Percentiles rank a stretch among this genome's conserved stretches.
Evolutionary conservation across 2,329 filamentous ascomycete species (phyloP).

Genomic region (Alternaria ventricosa): DNA sequence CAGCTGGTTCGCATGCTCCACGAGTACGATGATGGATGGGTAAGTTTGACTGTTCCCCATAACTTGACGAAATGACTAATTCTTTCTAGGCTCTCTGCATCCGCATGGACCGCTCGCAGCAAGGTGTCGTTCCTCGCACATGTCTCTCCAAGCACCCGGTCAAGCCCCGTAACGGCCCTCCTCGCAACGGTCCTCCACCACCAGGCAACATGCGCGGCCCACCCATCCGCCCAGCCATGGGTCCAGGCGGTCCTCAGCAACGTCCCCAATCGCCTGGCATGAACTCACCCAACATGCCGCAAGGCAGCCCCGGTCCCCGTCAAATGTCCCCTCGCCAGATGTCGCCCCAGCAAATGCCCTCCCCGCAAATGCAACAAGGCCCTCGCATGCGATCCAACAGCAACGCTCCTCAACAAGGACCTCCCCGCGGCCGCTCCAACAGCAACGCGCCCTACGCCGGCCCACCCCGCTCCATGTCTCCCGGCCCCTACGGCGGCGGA

Average conservation of each 20-base stretch:
- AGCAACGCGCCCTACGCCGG: slow-evolving; percentile 48
- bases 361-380: slow-evolving; percentile 15
- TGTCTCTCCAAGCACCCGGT: slow-evolving; percentile 92
- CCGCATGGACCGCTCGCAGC: slow-evolving; percentile 84
- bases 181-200: slow-evolving; percentile 51
- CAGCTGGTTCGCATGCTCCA: slow-evolving; percentile 88
- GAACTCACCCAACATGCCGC: slow-evolving; percentile 54
- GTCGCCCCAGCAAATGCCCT: slow-evolving; percentile 25
- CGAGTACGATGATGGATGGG: slow-evolving; percentile 98
- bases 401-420: slow-evolving; percentile 43
- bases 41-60: slow-evolving; percentile 57
- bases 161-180: slow-evolving; percentile 72
- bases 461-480: slow-evolving; percentile 48
- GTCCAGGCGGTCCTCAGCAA: slow-evolving; percentile 41
- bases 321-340: slow-evolving; percentile 34
- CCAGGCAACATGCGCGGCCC: slow-evolving; percentile 40
- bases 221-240: slow-evolving; percentile 39
- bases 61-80: background rate
- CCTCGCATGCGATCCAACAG: slow-evolving; percentile 44
- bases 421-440: slow-evolving; percentile 42
- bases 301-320: slow-evolving; percentile 45
- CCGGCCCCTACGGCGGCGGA: slow-evolving; percentile 48
- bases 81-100: slow-evolving; percentile 79
- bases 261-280: slow-evolving; percentile 57
- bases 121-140: slow-evolving; percentile 92